Evolutionary conservation across 805 yeast genomes (phyloP).

Genomic region (Spathaspora boniae): DNA sequence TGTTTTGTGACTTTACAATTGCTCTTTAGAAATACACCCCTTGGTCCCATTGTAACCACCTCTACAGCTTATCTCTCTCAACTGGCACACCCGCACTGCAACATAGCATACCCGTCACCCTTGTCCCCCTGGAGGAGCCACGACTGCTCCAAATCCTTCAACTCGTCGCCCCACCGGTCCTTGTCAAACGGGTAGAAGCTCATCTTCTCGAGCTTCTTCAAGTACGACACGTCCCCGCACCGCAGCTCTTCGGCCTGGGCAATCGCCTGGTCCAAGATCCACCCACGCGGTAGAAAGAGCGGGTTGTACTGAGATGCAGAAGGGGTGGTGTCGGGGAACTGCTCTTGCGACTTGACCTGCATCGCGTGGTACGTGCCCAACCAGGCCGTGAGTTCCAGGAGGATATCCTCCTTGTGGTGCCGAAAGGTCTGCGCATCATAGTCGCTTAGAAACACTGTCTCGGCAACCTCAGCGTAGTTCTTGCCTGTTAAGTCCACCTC

Average conservation of each 20-base stretch:
- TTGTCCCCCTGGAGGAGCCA: conserved; percentile 53
- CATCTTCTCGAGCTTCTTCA: conserved; percentile 68
- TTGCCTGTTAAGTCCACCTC: conserved; percentile 28
- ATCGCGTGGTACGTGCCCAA: conserved; percentile 45
- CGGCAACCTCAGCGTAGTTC: conserved; percentile 15
- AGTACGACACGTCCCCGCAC: conserved; percentile 43
- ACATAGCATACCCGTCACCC: conserved; percentile 54
- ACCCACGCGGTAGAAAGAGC: conserved; percentile 73
- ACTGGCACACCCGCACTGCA: conserved; percentile 72
- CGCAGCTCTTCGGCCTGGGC: conserved; percentile 50
- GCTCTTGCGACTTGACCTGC: conserved; percentile 34
- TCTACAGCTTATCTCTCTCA: too few relatives aligned
- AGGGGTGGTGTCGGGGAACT: conserved; percentile 14
- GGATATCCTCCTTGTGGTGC: conserved; percentile 35
- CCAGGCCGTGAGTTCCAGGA: conserved; percentile 48
- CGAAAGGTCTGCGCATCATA: conserved; percentile 16
- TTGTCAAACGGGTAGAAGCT: conserved; percentile 69
- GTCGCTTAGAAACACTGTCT: conserved; percentile 20
- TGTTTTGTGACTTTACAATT: too few relatives aligned
- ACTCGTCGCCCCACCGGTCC: conserved; percentile 62
- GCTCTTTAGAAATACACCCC: too few relatives aligned
- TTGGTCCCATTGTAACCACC: too few relatives aligned
- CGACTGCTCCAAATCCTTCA: conserved; percentile 52
- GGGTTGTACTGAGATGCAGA: conserved; percentile 56
- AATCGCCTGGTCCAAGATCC: conserved; percentile 85